Conservation (phyloP, 495 filamentous ascomycete genomes). For the Lentithecium fluviatile region DNA sequence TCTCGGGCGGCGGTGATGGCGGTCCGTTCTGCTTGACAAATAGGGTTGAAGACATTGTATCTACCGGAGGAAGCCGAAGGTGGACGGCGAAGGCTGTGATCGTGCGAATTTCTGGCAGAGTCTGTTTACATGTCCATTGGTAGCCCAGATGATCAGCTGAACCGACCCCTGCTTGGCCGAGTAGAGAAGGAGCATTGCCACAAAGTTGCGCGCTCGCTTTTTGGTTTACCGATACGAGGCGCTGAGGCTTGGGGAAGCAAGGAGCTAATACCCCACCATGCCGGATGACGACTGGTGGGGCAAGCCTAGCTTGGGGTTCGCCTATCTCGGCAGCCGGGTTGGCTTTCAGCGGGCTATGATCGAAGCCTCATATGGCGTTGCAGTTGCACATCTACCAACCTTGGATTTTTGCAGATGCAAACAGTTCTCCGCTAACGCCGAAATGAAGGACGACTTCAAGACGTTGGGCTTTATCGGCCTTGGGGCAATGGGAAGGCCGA, state of each 20-base stretch:
- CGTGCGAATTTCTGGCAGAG: no score
- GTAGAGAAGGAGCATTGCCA: no score
- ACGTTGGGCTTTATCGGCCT: constrained; percentile 51
- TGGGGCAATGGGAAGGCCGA: constrained; percentile 51
- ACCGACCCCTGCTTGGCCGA: no score
- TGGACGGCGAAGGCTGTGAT: not conserved
- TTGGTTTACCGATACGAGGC: no score
- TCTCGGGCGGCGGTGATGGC: constrained; percentile 24
- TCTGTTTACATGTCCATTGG: not conserved
- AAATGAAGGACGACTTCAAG: constrained; percentile 26
- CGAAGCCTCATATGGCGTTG: not conserved
- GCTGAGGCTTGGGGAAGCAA: no score
- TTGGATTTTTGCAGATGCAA: not conserved
- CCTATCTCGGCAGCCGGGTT: not conserved
- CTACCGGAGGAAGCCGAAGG: not conserved
- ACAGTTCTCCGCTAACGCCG: not conserved
- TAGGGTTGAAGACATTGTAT: constrained; percentile 14
- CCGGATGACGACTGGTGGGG: not conserved
- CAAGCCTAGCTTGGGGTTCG: not conserved
- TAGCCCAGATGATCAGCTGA: no score
- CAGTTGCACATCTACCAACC: not conserved
- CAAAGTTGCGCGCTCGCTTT: no score
- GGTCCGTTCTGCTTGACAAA: constrained; percentile 9
- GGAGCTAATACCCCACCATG: no score
- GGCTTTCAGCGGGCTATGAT: not conserved